Percentiles rank a stretch among this genome's conserved stretches.
phyloP scores from a whole-genome alignment of 2,329 filamentous ascomycete genomes.

The Ophiostoma pallidulum region DNA sequence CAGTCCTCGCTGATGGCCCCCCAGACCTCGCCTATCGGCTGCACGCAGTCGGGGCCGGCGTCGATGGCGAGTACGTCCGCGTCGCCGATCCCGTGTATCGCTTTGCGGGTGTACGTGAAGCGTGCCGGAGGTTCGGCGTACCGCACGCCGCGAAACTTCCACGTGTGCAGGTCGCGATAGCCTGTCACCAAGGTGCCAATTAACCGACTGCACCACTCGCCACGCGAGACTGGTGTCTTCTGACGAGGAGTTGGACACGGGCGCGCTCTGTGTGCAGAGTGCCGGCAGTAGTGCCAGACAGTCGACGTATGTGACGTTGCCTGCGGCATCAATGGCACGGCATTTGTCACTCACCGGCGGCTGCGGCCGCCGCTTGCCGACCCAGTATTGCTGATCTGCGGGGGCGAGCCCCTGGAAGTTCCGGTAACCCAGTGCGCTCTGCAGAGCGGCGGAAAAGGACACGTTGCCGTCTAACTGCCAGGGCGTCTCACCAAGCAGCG shows the following conservation, averaged over 20 bases:
- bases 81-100: conserved; percentile 18
- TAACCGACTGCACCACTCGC: conserved; percentile 20
- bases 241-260: conserved; percentile 18
- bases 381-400: conserved; percentile 20
- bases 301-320: conserved; percentile 29
- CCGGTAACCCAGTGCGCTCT: conserved; percentile 19
- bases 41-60: conserved; percentile 24
- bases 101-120: conserved; percentile 22
- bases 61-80: conserved; percentile 20
- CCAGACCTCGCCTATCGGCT: conserved; percentile 23
- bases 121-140: conserved; percentile 21
- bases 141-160: conserved; percentile 26
- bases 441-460: conserved; percentile 16
- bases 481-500: conserved; percentile 12
- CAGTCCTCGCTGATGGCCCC: conserved; percentile 25
- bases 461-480: conserved; percentile 20
- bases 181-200: conserved; percentile 22
- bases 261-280: conserved; percentile 25
- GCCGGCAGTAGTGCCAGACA: conserved; percentile 20
- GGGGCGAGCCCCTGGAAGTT: conserved; percentile 15
- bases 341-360: conserved; percentile 16
- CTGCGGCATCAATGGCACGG: conserved; percentile 22
- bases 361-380: conserved; percentile 12
- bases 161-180: conserved; percentile 25
- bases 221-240: conserved; percentile 19